Conservation (phyloP, 257 asterid species). For the Linderniella brevidens region DNA sequence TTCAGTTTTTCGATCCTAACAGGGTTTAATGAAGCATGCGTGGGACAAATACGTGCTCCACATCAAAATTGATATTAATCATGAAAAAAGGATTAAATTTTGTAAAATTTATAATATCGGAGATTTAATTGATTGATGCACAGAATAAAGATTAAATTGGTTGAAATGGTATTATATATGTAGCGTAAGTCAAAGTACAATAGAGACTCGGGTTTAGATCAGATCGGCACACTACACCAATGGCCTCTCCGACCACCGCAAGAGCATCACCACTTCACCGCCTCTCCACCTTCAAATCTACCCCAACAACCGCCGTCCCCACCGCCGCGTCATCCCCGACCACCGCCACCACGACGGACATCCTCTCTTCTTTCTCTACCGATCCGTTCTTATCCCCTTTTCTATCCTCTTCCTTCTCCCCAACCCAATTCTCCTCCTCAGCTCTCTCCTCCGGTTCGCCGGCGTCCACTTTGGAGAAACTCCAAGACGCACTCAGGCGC, state of each 20-base stretch:
- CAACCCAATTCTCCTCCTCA: conserved; percentile 87
- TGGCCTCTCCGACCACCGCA: conserved; percentile 49
- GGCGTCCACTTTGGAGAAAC: conserved; percentile 84
- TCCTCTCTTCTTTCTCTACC: conserved; percentile 47
- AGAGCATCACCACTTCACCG: conserved; percentile 72
- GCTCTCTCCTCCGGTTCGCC: conserved; percentile 96
- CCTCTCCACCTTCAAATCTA: conserved; percentile 46
- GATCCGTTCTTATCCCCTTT: conserved; percentile 82
- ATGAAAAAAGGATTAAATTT: no score
- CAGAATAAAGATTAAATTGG: no score
- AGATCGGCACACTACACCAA: conserved; percentile 1
- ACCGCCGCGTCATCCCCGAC: conserved; percentile 13
- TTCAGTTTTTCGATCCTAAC: no score
- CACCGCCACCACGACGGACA: conserved; percentile 19
- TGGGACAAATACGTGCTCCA: no score
- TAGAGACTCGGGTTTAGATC: no score
- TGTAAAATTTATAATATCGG: no score
- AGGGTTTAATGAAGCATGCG: no score
- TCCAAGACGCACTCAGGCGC: conserved; percentile 71
- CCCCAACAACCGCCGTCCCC: conserved; percentile 13
- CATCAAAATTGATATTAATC: no score
- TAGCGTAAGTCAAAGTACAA: no score
- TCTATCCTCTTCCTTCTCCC: conserved; percentile 67
- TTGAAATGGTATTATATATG: no score
- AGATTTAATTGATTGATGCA: no score